A percentile compares a stretch with the other conserved stretches of the same genome.
These are phyloP conservation scores for Discostella stelligera DNA, from an alignment of 352 stramenopile genomes.

Conservation along the genomic window DNA sequence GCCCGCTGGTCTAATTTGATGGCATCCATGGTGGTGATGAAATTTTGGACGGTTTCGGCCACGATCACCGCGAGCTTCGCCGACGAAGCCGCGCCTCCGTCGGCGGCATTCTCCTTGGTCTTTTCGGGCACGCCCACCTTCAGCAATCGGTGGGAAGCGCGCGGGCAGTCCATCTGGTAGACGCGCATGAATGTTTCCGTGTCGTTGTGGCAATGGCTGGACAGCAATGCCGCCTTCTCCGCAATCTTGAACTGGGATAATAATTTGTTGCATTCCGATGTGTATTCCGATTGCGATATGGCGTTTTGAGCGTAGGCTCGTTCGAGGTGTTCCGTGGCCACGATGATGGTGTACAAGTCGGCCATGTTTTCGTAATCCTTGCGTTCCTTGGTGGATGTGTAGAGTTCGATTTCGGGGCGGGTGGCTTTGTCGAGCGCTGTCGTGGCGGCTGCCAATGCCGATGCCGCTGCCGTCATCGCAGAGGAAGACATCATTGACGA, in stretches of 20 bases:
- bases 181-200: conserved; percentile 88
- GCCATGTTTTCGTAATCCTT: conserved; percentile 74
- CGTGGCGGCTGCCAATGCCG: background rate
- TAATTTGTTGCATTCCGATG: conserved; percentile 93
- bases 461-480: background rate
- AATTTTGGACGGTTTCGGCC: conserved; percentile 94
- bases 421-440: conserved; percentile 34
- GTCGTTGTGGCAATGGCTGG: conserved; percentile 19
- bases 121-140: conserved; percentile 91
- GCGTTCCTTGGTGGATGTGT: conserved; percentile 63
- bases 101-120: conserved; percentile 85
- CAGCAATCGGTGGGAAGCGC: conserved; percentile 91
- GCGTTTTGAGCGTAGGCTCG: conserved; percentile 94
- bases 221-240: conserved; percentile 87
- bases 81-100: conserved; percentile 36
- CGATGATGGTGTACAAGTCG: conserved; percentile 95
- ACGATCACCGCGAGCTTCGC: conserved; percentile 66
- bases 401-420: conserved; percentile 59
- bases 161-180: conserved; percentile 95
- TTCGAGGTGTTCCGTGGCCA: conserved; percentile 96
- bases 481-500: background rate
- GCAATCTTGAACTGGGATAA: conserved; percentile 97
- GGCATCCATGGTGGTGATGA: conserved; percentile 98
- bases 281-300: conserved; percentile 93
- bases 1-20: conserved; percentile 96